Evolutionary conservation across 805 yeast species (phyloP).

Genomic region (Ogataea trehaloabstinens): DNA sequence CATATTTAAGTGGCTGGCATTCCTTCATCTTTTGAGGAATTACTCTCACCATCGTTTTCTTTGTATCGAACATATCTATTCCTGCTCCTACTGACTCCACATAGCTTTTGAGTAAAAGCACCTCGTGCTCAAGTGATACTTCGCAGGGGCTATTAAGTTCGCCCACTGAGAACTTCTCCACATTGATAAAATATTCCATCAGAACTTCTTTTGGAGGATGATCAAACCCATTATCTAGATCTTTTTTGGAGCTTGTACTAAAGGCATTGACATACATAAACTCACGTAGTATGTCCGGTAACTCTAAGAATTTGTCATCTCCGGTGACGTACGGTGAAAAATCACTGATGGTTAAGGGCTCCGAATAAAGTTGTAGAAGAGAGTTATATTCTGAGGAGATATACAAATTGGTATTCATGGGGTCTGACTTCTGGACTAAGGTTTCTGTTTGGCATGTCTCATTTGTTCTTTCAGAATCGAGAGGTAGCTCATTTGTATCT

Average conservation of each 20-base stretch:
- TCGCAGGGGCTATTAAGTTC: slow-evolving; percentile 10
- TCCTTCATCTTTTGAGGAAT: slow-evolving; percentile 18
- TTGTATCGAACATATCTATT: slow-evolving; percentile 36
- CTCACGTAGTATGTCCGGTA: slow-evolving; percentile 36
- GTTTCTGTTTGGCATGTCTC: too few relatives aligned
- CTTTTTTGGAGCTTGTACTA: slow-evolving; percentile 11
- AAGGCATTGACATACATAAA: slow-evolving; percentile 39
- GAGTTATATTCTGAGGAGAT: slow-evolving; percentile 7
- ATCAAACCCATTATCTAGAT: slow-evolving; percentile 6
- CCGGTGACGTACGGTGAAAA: slow-evolving; percentile 8
- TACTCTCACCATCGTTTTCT: slow-evolving; percentile 15
- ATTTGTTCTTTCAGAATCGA: too few relatives aligned
- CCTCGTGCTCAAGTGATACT: slow-evolving; percentile 25
- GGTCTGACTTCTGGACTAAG: too few relatives aligned
- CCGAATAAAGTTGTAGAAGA: slow-evolving; percentile 10
- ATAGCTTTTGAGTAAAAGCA: slow-evolving; percentile 30
- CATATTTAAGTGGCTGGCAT: slow-evolving; percentile 17
- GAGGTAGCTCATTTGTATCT: too few relatives aligned
- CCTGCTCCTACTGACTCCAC: slow-evolving; percentile 39
- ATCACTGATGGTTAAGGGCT: slow-evolving; percentile 14
- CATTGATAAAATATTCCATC: slow-evolving; percentile 20
- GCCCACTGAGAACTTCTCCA: slow-evolving; percentile 15
- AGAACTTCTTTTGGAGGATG: slow-evolving; percentile 22
- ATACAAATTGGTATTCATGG: too few relatives aligned
- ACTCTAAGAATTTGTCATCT: slow-evolving; percentile 21